A percentile compares a stretch with the other conserved stretches of the same genome.
Evolutionary conservation across 2,329 filamentous ascomycete genomes (phyloP).

Genomic region (Neofusicoccum parvum): DNA sequence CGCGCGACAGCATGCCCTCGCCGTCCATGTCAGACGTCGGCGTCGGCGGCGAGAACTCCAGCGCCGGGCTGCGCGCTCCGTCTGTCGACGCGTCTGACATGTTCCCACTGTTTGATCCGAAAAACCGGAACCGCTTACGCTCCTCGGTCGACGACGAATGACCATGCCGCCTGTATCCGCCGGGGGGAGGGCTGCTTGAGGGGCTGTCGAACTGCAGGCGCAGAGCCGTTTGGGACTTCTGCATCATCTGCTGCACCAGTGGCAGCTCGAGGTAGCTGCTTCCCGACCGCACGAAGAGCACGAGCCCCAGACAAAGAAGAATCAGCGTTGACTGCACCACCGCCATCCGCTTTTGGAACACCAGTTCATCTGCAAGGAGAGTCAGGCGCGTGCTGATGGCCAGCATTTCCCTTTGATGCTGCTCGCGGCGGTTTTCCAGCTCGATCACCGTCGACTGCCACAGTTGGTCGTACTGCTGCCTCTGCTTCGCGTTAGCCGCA

Average conservation of each 20-base stretch:
- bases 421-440: constrained; percentile 83
- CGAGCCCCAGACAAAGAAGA: constrained; percentile 81
- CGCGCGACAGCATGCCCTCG: constrained; percentile 18
- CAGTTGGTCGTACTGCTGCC: constrained; percentile 89
- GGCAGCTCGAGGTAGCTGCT: constrained; percentile 44
- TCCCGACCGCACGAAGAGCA: constrained; percentile 67
- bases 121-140: constrained; percentile 29
- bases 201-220: constrained; percentile 37
- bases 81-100: constrained; percentile 37
- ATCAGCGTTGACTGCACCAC: constrained; percentile 89
- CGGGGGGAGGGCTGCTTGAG: constrained; percentile 38
- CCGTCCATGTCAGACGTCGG: constrained; percentile 30
- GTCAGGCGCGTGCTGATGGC: constrained; percentile 80
- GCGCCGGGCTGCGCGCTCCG: constrained; percentile 31
- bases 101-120: constrained; percentile 16
- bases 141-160: constrained; percentile 32
- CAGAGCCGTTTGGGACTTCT: constrained; percentile 35
- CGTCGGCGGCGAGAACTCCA: constrained; percentile 38
- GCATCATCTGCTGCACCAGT: constrained; percentile 48
- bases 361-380: constrained; percentile 88
- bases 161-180: constrained; percentile 36
- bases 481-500: constrained; percentile 34
- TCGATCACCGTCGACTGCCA: constrained; percentile 96
- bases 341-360: constrained; percentile 83
- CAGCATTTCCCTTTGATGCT: constrained; percentile 79